A percentile compares a stretch with the other conserved stretches of the same genome.
Evolutionary conservation across 2,329 filamentous ascomycete species (phyloP).

Genomic region (Apiospora arundinis): DNA sequence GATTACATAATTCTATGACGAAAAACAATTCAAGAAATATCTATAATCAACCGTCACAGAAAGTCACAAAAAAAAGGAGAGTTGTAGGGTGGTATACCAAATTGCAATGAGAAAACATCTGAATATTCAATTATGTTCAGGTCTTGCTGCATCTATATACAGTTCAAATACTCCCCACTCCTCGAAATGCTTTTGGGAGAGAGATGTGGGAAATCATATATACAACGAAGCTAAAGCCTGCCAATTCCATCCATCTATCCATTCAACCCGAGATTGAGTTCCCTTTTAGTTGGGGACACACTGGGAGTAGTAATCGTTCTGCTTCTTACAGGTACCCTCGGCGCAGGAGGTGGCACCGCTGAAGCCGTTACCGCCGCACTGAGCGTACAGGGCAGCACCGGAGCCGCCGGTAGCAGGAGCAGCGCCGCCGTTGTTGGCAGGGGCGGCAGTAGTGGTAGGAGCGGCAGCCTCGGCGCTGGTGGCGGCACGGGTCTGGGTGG

Average conservation of each 20-base stretch:
- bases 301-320: slow-evolving; percentile 26
- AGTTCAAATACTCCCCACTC: slow-evolving; percentile 17
- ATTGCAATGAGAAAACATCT: slow-evolving; percentile 5
- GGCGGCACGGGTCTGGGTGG: slow-evolving; percentile 21
- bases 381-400: slow-evolving; percentile 24
- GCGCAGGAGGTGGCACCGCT: slow-evolving; percentile 23
- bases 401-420: slow-evolving; percentile 4
- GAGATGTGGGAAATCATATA: slow-evolving; percentile 1
- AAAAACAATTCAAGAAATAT: background rate
- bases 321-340: slow-evolving; percentile 24
- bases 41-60: background rate
- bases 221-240: slow-evolving; percentile 17
- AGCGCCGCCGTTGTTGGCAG: slow-evolving; percentile 16
- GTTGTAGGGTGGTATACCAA: background rate
- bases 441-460: slow-evolving; percentile 19
- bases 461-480: slow-evolving; percentile 19
- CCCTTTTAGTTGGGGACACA: slow-evolving; percentile 21
- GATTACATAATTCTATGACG: background rate
- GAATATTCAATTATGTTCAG: slow-evolving; percentile 4
- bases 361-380: slow-evolving; percentile 25
- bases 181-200: background rate
- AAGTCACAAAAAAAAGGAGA: background rate
- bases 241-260: background rate
- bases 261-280: background rate
- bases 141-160: slow-evolving; percentile 14